Base-by-base conservation (phyloP, 306 rosid species). In the Ammopiptanthus mongolicus region DNA sequence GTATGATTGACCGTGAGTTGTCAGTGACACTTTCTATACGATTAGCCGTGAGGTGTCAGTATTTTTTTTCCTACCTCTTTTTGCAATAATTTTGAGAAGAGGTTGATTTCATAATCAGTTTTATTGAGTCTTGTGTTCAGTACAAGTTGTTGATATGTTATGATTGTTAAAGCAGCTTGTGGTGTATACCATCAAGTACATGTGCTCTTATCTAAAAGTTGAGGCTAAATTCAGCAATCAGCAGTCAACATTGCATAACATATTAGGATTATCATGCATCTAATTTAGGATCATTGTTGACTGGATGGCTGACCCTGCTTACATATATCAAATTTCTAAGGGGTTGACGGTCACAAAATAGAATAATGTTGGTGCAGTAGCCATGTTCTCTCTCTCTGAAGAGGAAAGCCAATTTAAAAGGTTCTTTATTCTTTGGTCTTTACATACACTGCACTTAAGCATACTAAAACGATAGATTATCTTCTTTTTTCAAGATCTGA, bases 1-100 rank as follows among this genome's bases (percentile, higher is more conserved):
- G 6, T 22, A 46, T 64, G 17, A 57, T 58, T 37, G 29, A 59
- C 37, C 17, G 28, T 2, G 29, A 41, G n/a, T n/a, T n/a, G n/a
- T n/a, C n/a, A n/a, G n/a, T n/a, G 63, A 23, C 59, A 9, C 21
- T 31, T 80, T 57, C 18, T 41, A 3, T 22, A 47, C 59, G 18
- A 47, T 59, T 37, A 41, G 51, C 39, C 19, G 19, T 2, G 29
- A 42, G 58, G 65, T 48, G 22, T 68, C 23, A 9, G 41, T 36
- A 10, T 36, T 36, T 6, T 6, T 36, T 36, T 36, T 6, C 10
- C 0, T 36, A 10, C 42, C 42, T n/a, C 51, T 58, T 65, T 48
- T 46, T 65, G 11, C 60, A 59, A 51, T 72, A 21, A 68, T 80
- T 22, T 46, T 47, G 63, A 59, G 28, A 13, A 48, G 69, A 59